These are phyloP conservation scores for Beauveria sp. DNA, from an alignment of 2,329 filamentous ascomycete species.

Conservation along the genomic window DNA sequence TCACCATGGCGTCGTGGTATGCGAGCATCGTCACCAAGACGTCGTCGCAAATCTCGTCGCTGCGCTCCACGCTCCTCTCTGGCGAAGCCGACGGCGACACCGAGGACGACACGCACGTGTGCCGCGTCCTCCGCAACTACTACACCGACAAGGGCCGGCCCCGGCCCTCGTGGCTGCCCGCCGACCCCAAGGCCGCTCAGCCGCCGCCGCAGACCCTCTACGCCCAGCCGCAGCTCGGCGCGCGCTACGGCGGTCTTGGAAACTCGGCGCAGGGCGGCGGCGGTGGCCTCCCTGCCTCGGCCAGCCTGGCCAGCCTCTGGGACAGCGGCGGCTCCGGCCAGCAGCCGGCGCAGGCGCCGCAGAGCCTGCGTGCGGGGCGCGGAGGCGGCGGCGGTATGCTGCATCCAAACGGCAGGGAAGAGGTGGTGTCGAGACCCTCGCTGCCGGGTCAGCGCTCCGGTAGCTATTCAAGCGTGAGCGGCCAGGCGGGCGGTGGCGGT, in stretches of 20 bases:
- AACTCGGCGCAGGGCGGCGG: conserved; percentile 29
- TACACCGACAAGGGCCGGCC: conserved; percentile 80
- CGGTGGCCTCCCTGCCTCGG: neutral
- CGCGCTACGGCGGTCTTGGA: conserved; percentile 43
- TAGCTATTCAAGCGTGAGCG: conserved; percentile 57
- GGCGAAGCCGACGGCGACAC: conserved; percentile 62
- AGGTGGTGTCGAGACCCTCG: conserved; percentile 42
- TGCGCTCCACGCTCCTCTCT: conserved; percentile 61
- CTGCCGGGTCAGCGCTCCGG: conserved; percentile 66
- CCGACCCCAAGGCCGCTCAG: conserved; percentile 65
- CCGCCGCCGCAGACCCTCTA: conserved; percentile 50
- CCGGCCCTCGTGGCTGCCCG: conserved; percentile 81
- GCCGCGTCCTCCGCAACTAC: conserved; percentile 85
- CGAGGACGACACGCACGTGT: conserved; percentile 90
- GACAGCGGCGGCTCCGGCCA: conserved; percentile 34
- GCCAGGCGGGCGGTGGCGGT: conserved; percentile 24
- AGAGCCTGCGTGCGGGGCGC: conserved; percentile 25
- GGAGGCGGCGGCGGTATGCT: neutral
- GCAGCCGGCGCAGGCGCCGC: conserved; percentile 20
- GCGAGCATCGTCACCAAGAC: conserved; percentile 62
- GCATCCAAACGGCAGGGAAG: conserved; percentile 21
- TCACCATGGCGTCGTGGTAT: conserved; percentile 73
- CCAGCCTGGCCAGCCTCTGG: conserved; percentile 48
- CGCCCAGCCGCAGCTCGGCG: conserved; percentile 41
- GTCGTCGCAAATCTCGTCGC: conserved; percentile 56